phyloP scores from a whole-genome alignment of 164 flowering plant genomes.

The Piper longum region DNA sequence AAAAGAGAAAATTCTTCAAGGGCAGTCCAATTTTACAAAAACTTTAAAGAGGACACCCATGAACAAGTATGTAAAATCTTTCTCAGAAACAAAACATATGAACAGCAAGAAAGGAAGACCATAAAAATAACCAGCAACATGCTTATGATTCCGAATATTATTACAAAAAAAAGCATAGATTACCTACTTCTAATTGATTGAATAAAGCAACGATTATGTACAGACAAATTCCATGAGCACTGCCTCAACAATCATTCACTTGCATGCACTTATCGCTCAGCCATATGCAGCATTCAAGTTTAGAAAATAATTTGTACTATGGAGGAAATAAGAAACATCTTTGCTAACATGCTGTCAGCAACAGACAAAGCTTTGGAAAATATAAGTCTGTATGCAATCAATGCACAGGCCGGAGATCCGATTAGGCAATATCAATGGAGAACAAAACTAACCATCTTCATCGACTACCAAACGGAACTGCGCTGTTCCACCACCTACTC shows the following conservation, averaged over 20 bases:
- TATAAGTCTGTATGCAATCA: neutral
- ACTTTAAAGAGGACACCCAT: neutral
- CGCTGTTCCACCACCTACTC: conserved; percentile 93
- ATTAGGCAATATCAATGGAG: neutral
- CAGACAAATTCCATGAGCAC: neutral
- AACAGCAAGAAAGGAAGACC: neutral
- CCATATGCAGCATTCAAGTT: no score
- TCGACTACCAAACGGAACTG: conserved; percentile 62
- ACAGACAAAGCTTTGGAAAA: no score
- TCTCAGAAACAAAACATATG: neutral
- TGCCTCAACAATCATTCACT: no score
- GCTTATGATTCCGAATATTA: neutral
- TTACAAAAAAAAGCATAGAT: neutral
- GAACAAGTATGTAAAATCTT: neutral
- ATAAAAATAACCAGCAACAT: neutral
- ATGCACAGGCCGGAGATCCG: neutral
- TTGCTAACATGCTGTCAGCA: neutral
- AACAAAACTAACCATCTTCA: conserved; percentile 55
- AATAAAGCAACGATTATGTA: no score
- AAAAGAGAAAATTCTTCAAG: neutral
- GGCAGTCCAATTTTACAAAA: neutral
- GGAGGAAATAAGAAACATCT: neutral
- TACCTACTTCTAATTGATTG: neutral
- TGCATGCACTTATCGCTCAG: no score
- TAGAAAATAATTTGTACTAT: neutral